These are phyloP conservation scores for Magnusiomyces suaveolens DNA, from an alignment of 1,139 yeast species.

Conservation along the genomic window DNA sequence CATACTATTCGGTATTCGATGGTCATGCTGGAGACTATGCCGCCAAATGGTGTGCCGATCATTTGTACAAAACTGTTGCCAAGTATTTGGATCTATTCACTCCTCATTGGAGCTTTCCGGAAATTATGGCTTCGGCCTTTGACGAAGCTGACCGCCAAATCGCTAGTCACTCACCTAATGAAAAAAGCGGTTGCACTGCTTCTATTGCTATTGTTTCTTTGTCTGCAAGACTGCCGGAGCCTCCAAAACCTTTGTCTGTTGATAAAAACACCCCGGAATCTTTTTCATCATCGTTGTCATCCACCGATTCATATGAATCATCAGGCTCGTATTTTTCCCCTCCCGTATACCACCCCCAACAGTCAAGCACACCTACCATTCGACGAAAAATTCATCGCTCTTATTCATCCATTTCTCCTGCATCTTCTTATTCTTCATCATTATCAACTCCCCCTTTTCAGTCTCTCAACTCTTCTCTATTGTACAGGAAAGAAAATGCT, in stretches of 20 bases:
- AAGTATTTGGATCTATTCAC: constrained; percentile 8
- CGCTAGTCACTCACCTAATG: constrained; percentile 2
- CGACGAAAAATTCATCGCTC: constrained; percentile 1
- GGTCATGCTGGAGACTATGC: constrained; percentile 86
- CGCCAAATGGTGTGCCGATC: constrained; percentile 82
- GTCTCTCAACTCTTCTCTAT: neutral
- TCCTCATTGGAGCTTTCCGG: constrained; percentile 12
- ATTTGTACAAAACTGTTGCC: constrained; percentile 43
- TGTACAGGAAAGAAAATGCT: neutral
- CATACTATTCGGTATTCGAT: constrained; percentile 80
- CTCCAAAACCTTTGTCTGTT: neutral
- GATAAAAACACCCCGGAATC: neutral
- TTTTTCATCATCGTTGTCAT: neutral
- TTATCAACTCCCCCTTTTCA: neutral
- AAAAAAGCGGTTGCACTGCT: constrained; percentile 20
- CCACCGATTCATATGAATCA: neutral
- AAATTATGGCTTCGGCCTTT: constrained; percentile 19
- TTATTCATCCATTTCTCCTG: neutral
- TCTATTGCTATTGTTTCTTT: constrained; percentile 19
- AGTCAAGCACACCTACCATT: neutral
- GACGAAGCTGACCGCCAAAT: constrained; percentile 18
- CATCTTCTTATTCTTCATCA: neutral
- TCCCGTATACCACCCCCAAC: neutral
- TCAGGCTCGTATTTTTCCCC: neutral
- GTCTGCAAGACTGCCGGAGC: neutral